Conservation (phyloP, 768 basidiomycete genomes). For the Lentinula boryana region DNA sequence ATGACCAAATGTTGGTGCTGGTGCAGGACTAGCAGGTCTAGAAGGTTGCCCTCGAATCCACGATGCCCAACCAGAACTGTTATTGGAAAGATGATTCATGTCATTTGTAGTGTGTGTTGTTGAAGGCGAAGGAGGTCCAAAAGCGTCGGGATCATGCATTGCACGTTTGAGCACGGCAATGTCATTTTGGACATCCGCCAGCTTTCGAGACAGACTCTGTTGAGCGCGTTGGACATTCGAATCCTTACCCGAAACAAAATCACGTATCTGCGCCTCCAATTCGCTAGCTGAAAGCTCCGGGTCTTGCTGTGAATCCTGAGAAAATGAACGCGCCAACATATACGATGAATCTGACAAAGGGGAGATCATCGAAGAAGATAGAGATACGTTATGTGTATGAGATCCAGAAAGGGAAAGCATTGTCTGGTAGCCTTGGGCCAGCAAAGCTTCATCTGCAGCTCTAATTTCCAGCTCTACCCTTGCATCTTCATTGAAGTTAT, state of each 20-base stretch:
- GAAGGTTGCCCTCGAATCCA: conserved; percentile 38
- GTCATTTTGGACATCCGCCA: conserved; percentile 73
- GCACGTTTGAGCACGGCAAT: conserved; percentile 62
- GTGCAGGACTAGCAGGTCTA: conserved; percentile 33
- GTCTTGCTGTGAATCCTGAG: not conserved
- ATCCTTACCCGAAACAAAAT: conserved; percentile 53
- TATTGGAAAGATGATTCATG: conserved; percentile 9
- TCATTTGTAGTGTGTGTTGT: conserved; percentile 6
- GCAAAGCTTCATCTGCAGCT: conserved; percentile 63
- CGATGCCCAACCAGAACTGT: conserved; percentile 46
- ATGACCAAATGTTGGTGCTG: conserved; percentile 59
- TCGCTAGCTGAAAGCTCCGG: conserved; percentile 22
- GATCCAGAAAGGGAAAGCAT: conserved; percentile 48
- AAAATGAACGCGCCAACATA: not conserved
- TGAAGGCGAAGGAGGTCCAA: conserved; percentile 9
- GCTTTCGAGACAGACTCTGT: conserved; percentile 47
- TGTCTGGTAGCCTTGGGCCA: conserved; percentile 61
- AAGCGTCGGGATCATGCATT: conserved; percentile 37
- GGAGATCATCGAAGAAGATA: not conserved
- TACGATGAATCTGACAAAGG: conserved; percentile 1
- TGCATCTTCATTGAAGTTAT: conserved; percentile 73
- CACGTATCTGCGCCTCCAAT: conserved; percentile 43
- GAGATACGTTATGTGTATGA: conserved; percentile 32
- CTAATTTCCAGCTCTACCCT: conserved; percentile 82
- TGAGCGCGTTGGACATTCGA: conserved; percentile 37